Conservation (phyloP, 352 stramenopile genomes). For the Saprolegnia diclina region DNA sequence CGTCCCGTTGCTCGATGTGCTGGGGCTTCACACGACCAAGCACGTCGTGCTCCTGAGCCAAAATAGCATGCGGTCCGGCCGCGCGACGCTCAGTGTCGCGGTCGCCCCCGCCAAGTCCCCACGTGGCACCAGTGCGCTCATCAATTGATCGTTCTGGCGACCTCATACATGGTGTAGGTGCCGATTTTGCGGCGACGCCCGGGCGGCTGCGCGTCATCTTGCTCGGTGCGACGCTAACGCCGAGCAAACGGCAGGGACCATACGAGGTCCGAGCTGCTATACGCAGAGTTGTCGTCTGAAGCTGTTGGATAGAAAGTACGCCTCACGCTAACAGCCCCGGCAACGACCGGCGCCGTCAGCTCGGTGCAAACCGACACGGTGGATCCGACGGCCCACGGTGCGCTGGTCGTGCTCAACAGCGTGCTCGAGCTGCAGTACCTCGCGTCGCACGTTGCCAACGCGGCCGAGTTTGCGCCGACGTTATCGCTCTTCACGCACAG, state of each 20-base stretch:
- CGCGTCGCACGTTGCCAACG: neutral
- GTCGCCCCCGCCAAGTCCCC: neutral
- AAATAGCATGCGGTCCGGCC: neutral
- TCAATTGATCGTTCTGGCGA: no score
- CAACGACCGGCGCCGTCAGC: neutral
- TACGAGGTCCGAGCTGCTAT: no score
- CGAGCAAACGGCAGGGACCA: neutral
- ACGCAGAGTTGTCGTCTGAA: neutral
- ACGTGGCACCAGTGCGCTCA: neutral
- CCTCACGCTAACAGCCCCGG: neutral
- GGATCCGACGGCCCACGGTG: neutral
- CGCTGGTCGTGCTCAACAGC: slow-evolving; percentile 3
- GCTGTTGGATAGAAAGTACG: neutral
- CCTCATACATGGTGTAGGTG: neutral
- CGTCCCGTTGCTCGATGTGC: slow-evolving; percentile 24
- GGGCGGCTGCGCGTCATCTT: slow-evolving; percentile 17
- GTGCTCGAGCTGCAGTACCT: slow-evolving; percentile 18
- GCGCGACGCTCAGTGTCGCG: neutral
- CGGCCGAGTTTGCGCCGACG: neutral
- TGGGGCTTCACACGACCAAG: slow-evolving; percentile 1
- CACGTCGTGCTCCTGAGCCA: slow-evolving; percentile 10
- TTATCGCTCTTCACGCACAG: neutral
- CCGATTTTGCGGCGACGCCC: slow-evolving; percentile 1
- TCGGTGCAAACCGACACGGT: neutral
- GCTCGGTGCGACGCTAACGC: slow-evolving; percentile 1